A percentile compares a stretch with the other conserved stretches of the same genome.
Evolutionary conservation across 495 filamentous ascomycete genomes (phyloP).

Genomic region (Tricharina praecox): DNA sequence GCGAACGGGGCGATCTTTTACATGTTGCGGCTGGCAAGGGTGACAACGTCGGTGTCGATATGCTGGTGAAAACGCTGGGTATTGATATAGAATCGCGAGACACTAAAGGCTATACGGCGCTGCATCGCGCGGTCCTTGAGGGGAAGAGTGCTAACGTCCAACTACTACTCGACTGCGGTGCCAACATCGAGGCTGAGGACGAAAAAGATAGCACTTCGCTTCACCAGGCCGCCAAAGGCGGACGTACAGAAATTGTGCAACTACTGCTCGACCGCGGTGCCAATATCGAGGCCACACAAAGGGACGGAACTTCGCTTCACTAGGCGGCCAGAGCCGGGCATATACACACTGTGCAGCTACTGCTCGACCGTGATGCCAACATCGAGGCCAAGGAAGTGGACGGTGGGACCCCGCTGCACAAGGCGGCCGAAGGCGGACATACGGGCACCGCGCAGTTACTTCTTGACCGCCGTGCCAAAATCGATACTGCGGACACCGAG

Average conservation of each 20-base stretch:
- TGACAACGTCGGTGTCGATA: background rate
- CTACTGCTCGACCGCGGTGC: too few relatives aligned
- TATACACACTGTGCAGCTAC: too few relatives aligned
- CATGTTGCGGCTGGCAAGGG: background rate
- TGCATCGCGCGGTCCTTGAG: constrained; percentile 9
- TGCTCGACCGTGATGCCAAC: too few relatives aligned
- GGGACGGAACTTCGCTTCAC: too few relatives aligned
- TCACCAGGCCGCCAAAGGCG: too few relatives aligned
- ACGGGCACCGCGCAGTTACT: constrained; percentile 5
- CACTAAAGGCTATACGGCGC: constrained; percentile 4
- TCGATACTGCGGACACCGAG: constrained; percentile 1
- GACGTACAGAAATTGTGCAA: too few relatives aligned
- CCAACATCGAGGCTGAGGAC: constrained; percentile 6
- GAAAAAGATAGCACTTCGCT: background rate
- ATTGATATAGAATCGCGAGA: constrained; percentile 1
- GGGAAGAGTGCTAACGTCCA: constrained; percentile 5
- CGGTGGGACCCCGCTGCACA: too few relatives aligned
- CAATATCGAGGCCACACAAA: too few relatives aligned
- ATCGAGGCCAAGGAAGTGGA: too few relatives aligned
- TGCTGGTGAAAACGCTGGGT: background rate
- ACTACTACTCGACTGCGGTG: constrained; percentile 8
- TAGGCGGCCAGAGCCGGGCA: constrained; percentile 3
- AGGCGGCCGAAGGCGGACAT: constrained; percentile 7
- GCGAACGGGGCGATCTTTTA: background rate
- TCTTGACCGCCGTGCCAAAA: background rate